Conservation (phyloP, 2,329 filamentous ascomycete genomes). For the Diaporthe humulicola region DNA sequence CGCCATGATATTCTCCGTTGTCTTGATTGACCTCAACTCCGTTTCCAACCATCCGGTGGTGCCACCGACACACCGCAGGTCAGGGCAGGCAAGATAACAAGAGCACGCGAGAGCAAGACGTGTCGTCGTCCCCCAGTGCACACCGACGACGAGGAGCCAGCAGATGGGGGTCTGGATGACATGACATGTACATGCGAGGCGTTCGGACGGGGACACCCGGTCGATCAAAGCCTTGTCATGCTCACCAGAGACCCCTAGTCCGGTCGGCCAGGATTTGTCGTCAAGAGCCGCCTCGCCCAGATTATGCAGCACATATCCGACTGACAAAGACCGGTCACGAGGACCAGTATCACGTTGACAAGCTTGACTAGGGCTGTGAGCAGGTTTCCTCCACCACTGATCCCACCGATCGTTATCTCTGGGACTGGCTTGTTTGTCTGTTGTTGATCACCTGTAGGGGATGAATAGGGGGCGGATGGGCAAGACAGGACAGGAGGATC, state of each 20-base stretch:
- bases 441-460: constrained; percentile 23
- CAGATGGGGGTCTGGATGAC: neutral
- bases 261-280: neutral
- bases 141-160: neutral
- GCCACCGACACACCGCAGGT: neutral
- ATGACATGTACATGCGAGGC: constrained; percentile 14
- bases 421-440: neutral
- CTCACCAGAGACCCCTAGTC: constrained; percentile 8
- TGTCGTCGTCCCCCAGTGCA: neutral
- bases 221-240: constrained; percentile 23
- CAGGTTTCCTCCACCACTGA: constrained; percentile 7
- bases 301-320: neutral
- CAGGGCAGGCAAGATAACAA: neutral
- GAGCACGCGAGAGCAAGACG: constrained; percentile 3
- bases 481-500: constrained; percentile 14
- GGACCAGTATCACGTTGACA: constrained; percentile 21
- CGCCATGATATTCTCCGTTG: neutral
- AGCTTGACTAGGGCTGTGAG: neutral
- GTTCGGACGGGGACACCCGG: constrained; percentile 11
- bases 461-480: constrained; percentile 11
- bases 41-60: neutral
- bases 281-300: constrained; percentile 14
- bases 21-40: neutral
- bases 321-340: constrained; percentile 14
- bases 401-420: constrained; percentile 30